Percentiles rank a stretch among this genome's conserved stretches.
These are phyloP conservation scores for Epichloe sp. DNA, from an alignment of 2,329 filamentous ascomycete genomes.

Conservation along the genomic window DNA sequence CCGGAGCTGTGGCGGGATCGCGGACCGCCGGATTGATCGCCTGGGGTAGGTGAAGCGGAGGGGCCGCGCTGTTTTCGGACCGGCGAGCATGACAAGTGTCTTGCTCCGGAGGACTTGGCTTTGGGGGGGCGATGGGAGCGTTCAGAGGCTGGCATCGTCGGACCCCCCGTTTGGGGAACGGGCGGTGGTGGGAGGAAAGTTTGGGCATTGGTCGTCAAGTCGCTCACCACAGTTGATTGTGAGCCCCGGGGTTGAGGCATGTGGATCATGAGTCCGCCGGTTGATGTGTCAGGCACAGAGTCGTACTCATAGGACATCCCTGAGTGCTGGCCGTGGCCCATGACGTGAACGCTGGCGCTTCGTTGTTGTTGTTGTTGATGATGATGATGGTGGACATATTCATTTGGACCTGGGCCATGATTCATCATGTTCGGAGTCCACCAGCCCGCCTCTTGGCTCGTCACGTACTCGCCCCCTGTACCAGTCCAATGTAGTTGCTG, in stretches of 20 bases:
- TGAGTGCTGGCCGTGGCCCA: conserved; percentile 27
- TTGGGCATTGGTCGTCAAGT: conserved; percentile 20
- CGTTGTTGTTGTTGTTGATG: conserved; percentile 2
- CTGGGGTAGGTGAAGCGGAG: conserved; percentile 27
- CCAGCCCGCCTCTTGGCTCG: conserved; percentile 14
- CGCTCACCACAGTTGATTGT: conserved; percentile 23
- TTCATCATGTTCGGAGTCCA: conserved; percentile 19
- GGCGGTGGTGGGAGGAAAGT: conserved; percentile 22
- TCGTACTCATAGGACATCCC: conserved; percentile 29
- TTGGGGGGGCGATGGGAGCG: conserved; percentile 33
- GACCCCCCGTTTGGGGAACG: conserved; percentile 5
- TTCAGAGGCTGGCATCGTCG: conserved; percentile 16
- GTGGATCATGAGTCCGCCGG: conserved; percentile 37
- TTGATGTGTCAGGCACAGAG: conserved; percentile 17
- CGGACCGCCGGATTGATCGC: conserved; percentile 11
- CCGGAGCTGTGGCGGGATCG: conserved; percentile 27
- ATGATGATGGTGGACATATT: conserved; percentile 6
- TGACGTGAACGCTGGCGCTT: conserved; percentile 25
- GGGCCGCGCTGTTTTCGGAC: conserved; percentile 30
- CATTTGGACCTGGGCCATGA: conserved; percentile 10
- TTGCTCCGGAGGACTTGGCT: conserved; percentile 40
- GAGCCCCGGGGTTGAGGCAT: conserved; percentile 33
- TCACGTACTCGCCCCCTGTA: conserved; percentile 16
- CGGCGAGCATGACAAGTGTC: conserved; percentile 29
- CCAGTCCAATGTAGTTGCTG: conserved; percentile 12